A percentile compares a stretch with the other conserved stretches of the same genome.
Evolutionary conservation across 1,284 basidiomycete genomes (phyloP).

Genomic region (Marasmius tenuissimus): DNA sequence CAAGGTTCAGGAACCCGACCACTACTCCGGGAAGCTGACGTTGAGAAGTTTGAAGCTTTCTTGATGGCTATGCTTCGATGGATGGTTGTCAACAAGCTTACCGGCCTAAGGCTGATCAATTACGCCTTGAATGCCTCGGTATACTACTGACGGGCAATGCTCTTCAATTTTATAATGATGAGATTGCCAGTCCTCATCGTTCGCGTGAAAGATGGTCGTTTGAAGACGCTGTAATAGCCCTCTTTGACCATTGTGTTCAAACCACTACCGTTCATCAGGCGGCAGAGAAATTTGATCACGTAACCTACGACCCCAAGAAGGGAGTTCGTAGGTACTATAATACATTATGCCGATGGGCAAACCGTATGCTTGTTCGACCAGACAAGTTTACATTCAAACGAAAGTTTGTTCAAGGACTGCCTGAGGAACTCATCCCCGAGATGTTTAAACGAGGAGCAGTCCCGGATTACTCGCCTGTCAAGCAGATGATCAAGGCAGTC

Average conservation of each 20-base stretch:
- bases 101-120: background rate
- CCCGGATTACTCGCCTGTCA: background rate
- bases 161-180: slow-evolving; percentile 11
- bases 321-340: slow-evolving; percentile 16
- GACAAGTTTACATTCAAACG: slow-evolving; percentile 9
- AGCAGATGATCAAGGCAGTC: background rate
- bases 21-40: background rate
- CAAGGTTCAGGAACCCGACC: background rate
- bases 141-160: slow-evolving; percentile 14
- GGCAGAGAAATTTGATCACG: slow-evolving; percentile 6
- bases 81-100: background rate
- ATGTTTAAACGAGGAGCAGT: slow-evolving; percentile 1
- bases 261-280: slow-evolving; percentile 17
- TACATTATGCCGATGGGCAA: slow-evolving; percentile 4
- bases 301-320: background rate
- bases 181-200: slow-evolving; percentile 10
- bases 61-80: background rate
- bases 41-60: slow-evolving; percentile 1
- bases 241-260: slow-evolving; percentile 20
- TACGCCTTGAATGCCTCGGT: background rate
- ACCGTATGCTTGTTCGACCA: slow-evolving; percentile 9
- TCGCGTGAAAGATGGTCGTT: slow-evolving; percentile 11
- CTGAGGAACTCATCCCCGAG: background rate
- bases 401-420: slow-evolving; percentile 6
- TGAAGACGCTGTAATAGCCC: slow-evolving; percentile 13